These are phyloP conservation scores for Ustilaginoidea virens DNA, from an alignment of 2,329 filamentous ascomycete genomes.

Conservation along the genomic window DNA sequence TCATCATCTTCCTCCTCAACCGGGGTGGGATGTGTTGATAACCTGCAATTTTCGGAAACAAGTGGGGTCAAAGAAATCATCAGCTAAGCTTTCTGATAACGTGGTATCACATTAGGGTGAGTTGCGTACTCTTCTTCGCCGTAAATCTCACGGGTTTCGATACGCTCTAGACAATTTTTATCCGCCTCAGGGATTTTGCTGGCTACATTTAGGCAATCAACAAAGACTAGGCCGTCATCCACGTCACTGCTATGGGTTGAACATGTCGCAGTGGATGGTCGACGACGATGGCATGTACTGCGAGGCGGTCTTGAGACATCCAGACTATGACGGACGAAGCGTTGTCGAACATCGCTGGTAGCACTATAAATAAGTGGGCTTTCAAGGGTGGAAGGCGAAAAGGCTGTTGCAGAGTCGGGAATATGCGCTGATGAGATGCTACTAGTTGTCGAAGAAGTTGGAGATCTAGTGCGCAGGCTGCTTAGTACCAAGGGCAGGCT, in stretches of 20 bases:
- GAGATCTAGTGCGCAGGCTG: slow-evolving; percentile 17
- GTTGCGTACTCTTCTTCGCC: too few relatives aligned
- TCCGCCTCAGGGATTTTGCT: slow-evolving; percentile 1
- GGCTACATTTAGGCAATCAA: slow-evolving; percentile 11
- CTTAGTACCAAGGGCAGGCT: slow-evolving; percentile 14
- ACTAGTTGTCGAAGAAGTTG: slow-evolving; percentile 22
- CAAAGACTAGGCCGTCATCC: slow-evolving; percentile 13
- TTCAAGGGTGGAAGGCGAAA: slow-evolving; percentile 18
- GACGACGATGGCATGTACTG: slow-evolving; percentile 17
- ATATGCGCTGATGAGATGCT: slow-evolving; percentile 21
- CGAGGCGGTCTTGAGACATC: slow-evolving; percentile 12
- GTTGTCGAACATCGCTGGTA: slow-evolving; percentile 18
- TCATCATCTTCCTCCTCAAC: slow-evolving; percentile 6
- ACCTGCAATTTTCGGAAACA: too few relatives aligned
- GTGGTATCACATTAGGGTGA: too few relatives aligned
- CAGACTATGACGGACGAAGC: slow-evolving; percentile 13
- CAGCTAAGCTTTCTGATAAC: too few relatives aligned
- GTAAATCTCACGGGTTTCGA: not conserved
- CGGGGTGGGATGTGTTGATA: slow-evolving; percentile 3
- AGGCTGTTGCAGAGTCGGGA: slow-evolving; percentile 23
- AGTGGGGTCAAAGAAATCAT: too few relatives aligned
- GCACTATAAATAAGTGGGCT: slow-evolving; percentile 21
- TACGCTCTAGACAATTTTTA: not conserved
- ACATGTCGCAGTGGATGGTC: slow-evolving; percentile 19
- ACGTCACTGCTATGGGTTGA: slow-evolving; percentile 23